These are phyloP conservation scores for Vigna radiata DNA, from an alignment of 306 rosid species.

Conservation along the genomic window DNA sequence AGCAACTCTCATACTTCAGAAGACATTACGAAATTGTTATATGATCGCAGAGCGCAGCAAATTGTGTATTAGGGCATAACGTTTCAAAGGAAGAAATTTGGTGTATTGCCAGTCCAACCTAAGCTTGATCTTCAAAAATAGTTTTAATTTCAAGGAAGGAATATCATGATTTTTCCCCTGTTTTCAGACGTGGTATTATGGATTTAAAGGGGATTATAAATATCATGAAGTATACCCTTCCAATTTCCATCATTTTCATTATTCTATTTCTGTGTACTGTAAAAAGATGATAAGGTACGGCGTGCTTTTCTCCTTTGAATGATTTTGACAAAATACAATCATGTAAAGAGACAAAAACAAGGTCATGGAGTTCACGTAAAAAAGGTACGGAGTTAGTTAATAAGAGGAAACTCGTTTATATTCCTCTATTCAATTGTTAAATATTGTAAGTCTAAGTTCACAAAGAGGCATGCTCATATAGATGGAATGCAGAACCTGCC, in stretches of 20 bases:
- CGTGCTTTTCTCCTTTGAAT: neutral
- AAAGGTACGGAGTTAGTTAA: neutral
- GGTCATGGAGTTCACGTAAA: neutral
- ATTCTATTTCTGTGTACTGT: neutral
- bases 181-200: neutral
- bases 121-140: no score
- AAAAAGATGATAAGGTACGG: neutral
- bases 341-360: neutral
- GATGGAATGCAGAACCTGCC: neutral
- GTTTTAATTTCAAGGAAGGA: no score
- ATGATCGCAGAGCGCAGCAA: no score
- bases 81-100: no score
- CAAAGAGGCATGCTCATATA: neutral
- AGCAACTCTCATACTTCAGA: no score
- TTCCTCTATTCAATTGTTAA: neutral
- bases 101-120: no score
- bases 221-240: neutral
- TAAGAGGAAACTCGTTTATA: neutral
- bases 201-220: neutral
- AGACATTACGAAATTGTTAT: no score
- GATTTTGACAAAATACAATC: neutral
- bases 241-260: neutral
- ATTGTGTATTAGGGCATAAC: no score
- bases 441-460: neutral
- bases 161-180: neutral